Evolutionary conservation across 345 rosid genomes (phyloP).

Genomic region (Eutrema yunnanense): DNA sequence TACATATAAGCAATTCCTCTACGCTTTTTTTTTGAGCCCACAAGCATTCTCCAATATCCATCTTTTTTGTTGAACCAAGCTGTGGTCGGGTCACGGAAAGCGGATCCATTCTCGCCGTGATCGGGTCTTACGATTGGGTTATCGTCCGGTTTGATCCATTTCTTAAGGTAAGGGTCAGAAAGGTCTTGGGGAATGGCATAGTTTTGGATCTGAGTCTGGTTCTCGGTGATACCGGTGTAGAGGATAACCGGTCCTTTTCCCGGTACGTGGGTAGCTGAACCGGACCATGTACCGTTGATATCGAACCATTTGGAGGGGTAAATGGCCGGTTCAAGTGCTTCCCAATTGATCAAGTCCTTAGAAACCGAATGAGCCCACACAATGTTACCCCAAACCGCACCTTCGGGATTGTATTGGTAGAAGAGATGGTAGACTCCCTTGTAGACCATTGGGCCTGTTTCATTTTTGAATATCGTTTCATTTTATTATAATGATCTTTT

Average conservation of each 20-base stretch:
- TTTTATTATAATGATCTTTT: not conserved
- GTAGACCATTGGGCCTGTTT: conserved; percentile 69
- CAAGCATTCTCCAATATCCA: conserved; percentile 55
- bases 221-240: conserved; percentile 61
- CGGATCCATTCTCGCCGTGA: conserved; percentile 44
- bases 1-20: conserved; percentile 69
- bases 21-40: conserved; percentile 44
- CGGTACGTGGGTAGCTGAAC: conserved; percentile 71
- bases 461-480: not conserved
- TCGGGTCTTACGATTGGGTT: conserved; percentile 57
- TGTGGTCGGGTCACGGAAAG: conserved; percentile 90
- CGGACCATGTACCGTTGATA: conserved; percentile 79
- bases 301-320: conserved; percentile 63
- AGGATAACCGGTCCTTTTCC: conserved; percentile 54
- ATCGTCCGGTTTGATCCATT: conserved; percentile 69
- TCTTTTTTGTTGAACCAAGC: conserved; percentile 56
- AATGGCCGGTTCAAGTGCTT: conserved; percentile 57
- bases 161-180: conserved; percentile 70
- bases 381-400: conserved; percentile 91
- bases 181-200: conserved; percentile 62
- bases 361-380: conserved; percentile 96
- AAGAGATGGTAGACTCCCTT: conserved; percentile 78
- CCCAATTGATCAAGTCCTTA: conserved; percentile 73
- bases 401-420: conserved; percentile 88
- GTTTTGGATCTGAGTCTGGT: conserved; percentile 56